Conservation (phyloP, 257 asterid genomes). For the Mentha longifolia region DNA sequence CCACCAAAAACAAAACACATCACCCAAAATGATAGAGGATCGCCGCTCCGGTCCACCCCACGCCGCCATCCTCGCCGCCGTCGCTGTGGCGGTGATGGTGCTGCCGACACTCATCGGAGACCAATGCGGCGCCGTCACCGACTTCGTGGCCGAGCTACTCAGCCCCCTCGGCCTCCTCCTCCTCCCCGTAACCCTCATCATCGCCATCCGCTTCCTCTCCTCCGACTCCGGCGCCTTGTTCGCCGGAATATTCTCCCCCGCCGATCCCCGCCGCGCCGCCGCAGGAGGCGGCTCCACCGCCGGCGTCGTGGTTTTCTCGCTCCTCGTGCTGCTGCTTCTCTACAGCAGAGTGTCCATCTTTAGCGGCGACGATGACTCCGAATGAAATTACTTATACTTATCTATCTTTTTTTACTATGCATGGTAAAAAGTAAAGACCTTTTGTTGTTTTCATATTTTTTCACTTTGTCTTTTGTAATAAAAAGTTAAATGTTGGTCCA, state of each 20-base stretch:
- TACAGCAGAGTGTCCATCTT: slow-evolving; percentile 54
- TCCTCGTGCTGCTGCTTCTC: slow-evolving; percentile 56
- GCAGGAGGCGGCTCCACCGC: slow-evolving; percentile 59
- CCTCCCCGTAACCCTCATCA: slow-evolving; percentile 61
- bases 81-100: slow-evolving; percentile 46
- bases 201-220: slow-evolving; percentile 62
- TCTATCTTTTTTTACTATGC: background rate
- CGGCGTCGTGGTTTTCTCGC: slow-evolving; percentile 57
- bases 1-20: background rate
- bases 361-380: slow-evolving; percentile 65
- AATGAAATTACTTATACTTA: slow-evolving; percentile 7
- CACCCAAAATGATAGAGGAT: slow-evolving; percentile 65
- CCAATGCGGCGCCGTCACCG: slow-evolving; percentile 58
- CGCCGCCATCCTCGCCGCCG: slow-evolving; percentile 54
- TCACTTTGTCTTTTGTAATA: too few species aligned
- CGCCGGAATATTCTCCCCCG: slow-evolving; percentile 50
- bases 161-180: slow-evolving; percentile 66
- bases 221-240: slow-evolving; percentile 55
- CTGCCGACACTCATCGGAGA: slow-evolving; percentile 55
- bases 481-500: too few species aligned
- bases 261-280: slow-evolving; percentile 54
- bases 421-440: too few species aligned
- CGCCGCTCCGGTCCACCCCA: slow-evolving; percentile 63
- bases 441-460: background rate
- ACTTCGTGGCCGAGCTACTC: slow-evolving; percentile 57